Evolutionary conservation across 345 rosid genomes (phyloP).

Genomic region (Pistacia integerrima): DNA sequence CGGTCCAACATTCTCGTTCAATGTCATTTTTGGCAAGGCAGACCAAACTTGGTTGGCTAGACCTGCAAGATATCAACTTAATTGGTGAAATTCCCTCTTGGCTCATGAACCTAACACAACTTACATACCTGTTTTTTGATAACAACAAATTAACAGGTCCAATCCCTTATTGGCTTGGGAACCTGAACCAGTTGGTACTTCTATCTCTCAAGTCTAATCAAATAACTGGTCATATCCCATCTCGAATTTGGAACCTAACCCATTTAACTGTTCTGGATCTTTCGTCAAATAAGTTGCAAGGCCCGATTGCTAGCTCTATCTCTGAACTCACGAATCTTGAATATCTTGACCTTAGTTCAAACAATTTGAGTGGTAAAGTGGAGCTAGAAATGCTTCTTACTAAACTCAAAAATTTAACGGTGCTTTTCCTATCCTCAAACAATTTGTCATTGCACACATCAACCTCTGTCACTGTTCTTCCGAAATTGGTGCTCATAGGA

Average conservation of each 20-base stretch:
- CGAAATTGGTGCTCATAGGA: fast-evolving
- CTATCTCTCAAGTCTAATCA: not conserved
- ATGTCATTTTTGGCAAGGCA: not conserved
- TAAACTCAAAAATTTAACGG: not conserved
- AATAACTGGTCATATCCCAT: constrained; percentile 23
- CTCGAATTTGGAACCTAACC: constrained; percentile 9
- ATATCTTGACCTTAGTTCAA: not conserved
- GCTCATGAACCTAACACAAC: constrained; percentile 16
- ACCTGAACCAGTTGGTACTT: not conserved
- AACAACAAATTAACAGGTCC: not conserved
- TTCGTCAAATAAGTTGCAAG: constrained; percentile 8
- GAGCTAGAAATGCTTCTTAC: constrained; percentile 1
- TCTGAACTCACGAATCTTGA: constrained; percentile 7
- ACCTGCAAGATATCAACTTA: not conserved
- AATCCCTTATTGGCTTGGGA: constrained; percentile 11
- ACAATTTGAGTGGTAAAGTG: constrained; percentile 18
- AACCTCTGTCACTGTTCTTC: not conserved
- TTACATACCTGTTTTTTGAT: not conserved
- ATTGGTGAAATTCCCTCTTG: not conserved
- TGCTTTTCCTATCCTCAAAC: constrained; percentile 4
- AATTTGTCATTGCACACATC: not conserved
- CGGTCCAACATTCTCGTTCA: not conserved
- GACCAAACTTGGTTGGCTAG: fast-evolving
- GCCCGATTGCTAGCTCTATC: constrained; percentile 22
- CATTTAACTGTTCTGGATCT: not conserved